Evolutionary conservation across 2,329 filamentous ascomycete species (phyloP).

Genomic region (Arthroderma uncinatum): DNA sequence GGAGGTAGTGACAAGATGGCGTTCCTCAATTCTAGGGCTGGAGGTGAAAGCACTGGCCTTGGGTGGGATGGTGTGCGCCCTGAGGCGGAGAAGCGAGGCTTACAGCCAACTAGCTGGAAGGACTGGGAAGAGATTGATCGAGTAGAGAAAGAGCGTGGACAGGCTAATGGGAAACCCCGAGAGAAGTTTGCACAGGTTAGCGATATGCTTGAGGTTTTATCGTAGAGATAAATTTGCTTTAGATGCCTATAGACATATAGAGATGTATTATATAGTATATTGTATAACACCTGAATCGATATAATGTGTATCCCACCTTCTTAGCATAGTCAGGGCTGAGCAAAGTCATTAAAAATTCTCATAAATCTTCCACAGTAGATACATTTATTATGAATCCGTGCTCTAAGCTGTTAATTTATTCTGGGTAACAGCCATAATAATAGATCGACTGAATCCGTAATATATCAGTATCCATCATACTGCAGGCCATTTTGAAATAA

Average conservation of each 20-base stretch:
- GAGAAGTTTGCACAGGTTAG: constrained; percentile 52
- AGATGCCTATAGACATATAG: not conserved
- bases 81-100: constrained; percentile 46
- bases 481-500: no score
- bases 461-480: no score
- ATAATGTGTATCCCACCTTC: not conserved
- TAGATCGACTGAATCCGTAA: no score
- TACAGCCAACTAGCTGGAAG: constrained; percentile 62
- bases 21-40: constrained; percentile 38
- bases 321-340: no score
- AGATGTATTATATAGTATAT: not conserved
- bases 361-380: no score
- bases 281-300: not conserved
- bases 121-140: constrained; percentile 79
- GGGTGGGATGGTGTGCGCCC: constrained; percentile 70
- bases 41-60: constrained; percentile 30
- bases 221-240: not conserved
- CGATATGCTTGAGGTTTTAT: constrained; percentile 46
- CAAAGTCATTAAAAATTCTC: not conserved
- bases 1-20: constrained; percentile 19
- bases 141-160: constrained; percentile 60
- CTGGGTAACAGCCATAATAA: no score
- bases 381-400: no score
- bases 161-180: constrained; percentile 59
- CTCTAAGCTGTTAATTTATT: no score